phyloP scores from a whole-genome alignment of 345 rosid genomes.

The Xanthoceras sorbifolium region DNA sequence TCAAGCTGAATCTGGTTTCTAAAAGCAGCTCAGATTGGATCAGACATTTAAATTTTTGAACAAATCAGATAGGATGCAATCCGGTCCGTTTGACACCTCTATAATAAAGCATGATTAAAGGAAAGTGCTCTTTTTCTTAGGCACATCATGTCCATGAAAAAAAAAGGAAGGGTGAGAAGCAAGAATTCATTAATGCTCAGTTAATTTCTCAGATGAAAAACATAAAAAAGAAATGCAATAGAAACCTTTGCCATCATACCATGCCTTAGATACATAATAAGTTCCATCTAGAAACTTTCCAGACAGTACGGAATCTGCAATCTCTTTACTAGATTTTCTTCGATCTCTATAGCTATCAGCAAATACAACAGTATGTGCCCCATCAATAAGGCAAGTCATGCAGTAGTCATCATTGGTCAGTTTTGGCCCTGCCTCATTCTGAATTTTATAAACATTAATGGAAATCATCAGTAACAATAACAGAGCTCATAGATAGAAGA shows the following conservation, averaged over 20 bases:
- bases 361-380: constrained; percentile 63
- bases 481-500: not conserved
- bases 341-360: constrained; percentile 93
- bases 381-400: constrained; percentile 73
- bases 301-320: constrained; percentile 60
- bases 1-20: not conserved
- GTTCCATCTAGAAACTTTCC: constrained; percentile 71
- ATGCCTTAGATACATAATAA: constrained; percentile 73
- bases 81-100: not conserved
- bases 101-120: constrained; percentile 4
- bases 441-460: constrained; percentile 23
- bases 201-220: not conserved
- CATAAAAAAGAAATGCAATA: constrained; percentile 11
- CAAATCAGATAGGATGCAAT: not conserved
- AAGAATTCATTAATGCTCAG: not conserved
- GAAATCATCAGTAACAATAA: constrained; percentile 26
- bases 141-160: not conserved
- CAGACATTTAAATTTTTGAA: not conserved
- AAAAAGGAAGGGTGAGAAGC: not conserved
- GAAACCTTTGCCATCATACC: constrained; percentile 52
- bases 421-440: constrained; percentile 85
- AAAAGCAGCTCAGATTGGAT: not conserved
- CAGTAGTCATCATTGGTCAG: constrained; percentile 74
- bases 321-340: constrained; percentile 72
- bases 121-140: not conserved